Evolutionary conservation across 352 stramenopile genomes (phyloP), one percentile per base, ranked within the genome.

Genomic region (Thraustotheca clavata): DNA sequence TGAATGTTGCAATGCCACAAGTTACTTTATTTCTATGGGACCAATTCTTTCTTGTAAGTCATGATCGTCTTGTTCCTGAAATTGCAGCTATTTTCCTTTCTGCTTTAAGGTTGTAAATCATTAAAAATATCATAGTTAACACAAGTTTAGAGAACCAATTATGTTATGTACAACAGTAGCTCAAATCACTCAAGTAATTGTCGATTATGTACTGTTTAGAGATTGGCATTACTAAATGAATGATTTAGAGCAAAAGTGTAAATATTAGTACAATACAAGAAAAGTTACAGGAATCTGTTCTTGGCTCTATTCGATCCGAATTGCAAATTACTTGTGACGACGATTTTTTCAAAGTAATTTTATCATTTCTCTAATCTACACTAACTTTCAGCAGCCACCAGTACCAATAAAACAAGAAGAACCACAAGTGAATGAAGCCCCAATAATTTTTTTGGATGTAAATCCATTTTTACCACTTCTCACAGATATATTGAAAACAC

Each of bases 21-120:
- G 32, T 34, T 5, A 29, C 57, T 20, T 33, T 65, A 27, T 65
- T 65, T 22, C 29, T 65, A 5, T 65, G 57, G 57, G 57, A 65
- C 29, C 57, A 65, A 43, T 26, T 50, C 6, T 54, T 65, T 36
- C 57, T 65, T 33, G 36, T 65, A 2, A 46, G 57, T 4, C 7
- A 32, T 27, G 57, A 49, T 6, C 57, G 57, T n/a, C 36, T 65
- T 12, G 16, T 65, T n/a, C 57, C 57, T 16, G 57, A 65, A 20
- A 40, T 65, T 11, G 27, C 14, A 7, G 57, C 57, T n/a, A 20
- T 43, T 29, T 20, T 20, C 36, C 39, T 65, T 9, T 14, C 5
- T 12, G 20, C 29, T 20, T 16, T 65, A 11, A 18, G 1, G 43
- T 52, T n/a, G n/a, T n/a, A n/a, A n/a, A n/a, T n/a, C 48, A 31